A percentile compares a stretch with the other conserved stretches of the same genome.
Evolutionary conservation across 345 rosid genomes (phyloP).

Genomic region (Brassica nigra): DNA sequence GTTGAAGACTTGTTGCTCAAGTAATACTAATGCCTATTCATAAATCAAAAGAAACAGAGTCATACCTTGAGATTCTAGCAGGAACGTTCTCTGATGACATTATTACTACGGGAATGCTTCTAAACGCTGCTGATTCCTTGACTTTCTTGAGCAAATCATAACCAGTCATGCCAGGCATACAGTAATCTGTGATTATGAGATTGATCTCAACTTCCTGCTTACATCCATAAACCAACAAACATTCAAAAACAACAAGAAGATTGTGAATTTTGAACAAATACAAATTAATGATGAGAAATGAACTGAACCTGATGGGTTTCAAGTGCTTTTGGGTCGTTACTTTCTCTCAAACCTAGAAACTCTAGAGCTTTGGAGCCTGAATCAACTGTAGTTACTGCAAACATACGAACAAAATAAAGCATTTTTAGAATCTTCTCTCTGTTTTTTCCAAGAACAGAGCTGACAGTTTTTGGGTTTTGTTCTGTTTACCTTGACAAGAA

Average conservation of each 20-base stretch:
- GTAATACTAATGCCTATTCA: background rate
- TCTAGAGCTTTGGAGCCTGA: conserved; percentile 91
- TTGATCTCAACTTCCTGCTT: conserved; percentile 56
- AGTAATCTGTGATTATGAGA: conserved; percentile 90
- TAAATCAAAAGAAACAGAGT: background rate
- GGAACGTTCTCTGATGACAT: conserved; percentile 95
- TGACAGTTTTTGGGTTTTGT: background rate
- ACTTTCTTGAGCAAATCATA: conserved; percentile 84
- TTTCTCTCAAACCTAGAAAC: conserved; percentile 62
- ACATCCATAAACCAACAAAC: background rate
- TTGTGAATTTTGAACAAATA: background rate
- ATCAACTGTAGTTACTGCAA: conserved; percentile 84
- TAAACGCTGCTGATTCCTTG: conserved; percentile 71
- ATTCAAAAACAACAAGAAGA: background rate
- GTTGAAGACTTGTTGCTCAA: background rate
- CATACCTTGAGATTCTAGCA: conserved; percentile 69
- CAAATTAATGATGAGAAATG: background rate
- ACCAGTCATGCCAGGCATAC: conserved; percentile 99
- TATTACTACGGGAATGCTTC: conserved; percentile 83
- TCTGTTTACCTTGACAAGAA: conserved; percentile 69
- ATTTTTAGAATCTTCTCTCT: background rate
- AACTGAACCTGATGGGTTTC: conserved; percentile 37
- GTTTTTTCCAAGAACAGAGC: background rate
- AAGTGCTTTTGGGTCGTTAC: conserved; percentile 39
- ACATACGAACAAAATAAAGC: background rate